Conservation (phyloP, 1,284 basidiomycete genomes). For the Heliocybe sulcata region DNA sequence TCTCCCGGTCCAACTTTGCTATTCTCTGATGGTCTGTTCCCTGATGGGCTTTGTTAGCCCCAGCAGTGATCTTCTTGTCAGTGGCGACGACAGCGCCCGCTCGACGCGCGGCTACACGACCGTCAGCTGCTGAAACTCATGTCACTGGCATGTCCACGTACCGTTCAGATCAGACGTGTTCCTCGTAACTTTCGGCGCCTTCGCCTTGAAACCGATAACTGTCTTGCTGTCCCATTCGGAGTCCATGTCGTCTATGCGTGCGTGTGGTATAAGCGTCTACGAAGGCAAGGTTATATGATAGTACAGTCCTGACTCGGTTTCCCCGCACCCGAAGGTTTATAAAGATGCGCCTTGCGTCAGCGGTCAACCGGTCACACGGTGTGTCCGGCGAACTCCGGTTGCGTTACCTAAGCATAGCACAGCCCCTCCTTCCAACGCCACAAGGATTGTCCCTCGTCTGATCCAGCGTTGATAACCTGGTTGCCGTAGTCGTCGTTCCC, state of each 20-base stretch:
- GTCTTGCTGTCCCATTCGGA: conserved; percentile 65
- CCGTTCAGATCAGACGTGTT: conserved; percentile 69
- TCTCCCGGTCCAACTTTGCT: conserved; percentile 91
- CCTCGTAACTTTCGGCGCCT: conserved; percentile 63
- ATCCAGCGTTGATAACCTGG: not conserved
- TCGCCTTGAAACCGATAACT: conserved; percentile 73
- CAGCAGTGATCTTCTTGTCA: conserved; percentile 66
- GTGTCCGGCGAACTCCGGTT: not conserved
- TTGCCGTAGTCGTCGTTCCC: not conserved
- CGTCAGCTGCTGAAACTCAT: not conserved
- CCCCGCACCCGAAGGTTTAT: not conserved
- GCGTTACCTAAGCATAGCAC: not conserved
- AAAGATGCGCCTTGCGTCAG: not conserved
- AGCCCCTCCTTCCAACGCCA: not conserved
- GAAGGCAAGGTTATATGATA: not conserved
- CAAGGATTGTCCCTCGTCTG: not conserved
- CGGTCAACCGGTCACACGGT: not conserved
- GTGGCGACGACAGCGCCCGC: conserved; percentile 67
- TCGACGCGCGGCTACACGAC: conserved; percentile 50
- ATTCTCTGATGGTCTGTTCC: conserved; percentile 92
- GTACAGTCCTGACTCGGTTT: not conserved
- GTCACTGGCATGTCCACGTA: conserved; percentile 24
- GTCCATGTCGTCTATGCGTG: not conserved
- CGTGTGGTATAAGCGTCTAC: not conserved
- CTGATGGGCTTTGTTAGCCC: conserved; percentile 66